Percentiles rank a stretch among this genome's conserved stretches.
phyloP scores from a whole-genome alignment of 176 grass and related monocot species.

The Cenchrus purpureus region DNA sequence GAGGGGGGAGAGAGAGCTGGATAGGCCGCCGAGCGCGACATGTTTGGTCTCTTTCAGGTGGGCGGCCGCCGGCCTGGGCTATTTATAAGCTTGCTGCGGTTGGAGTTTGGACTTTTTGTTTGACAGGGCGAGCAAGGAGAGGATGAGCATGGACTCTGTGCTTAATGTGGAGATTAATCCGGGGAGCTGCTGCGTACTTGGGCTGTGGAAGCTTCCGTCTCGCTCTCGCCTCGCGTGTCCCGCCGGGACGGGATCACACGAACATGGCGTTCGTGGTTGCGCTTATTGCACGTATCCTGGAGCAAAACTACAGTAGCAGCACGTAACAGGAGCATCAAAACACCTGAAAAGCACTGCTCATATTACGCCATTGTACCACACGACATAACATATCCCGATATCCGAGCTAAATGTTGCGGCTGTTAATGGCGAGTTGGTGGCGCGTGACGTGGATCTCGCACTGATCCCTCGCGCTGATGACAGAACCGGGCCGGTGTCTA shows the following conservation, averaged over 20 bases:
- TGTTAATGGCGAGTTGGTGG: conserved; percentile 22
- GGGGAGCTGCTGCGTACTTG: conserved; percentile 12
- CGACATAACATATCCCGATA: no score
- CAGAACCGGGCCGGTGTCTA: neutral
- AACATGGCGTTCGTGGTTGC: neutral
- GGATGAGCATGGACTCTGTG: no score
- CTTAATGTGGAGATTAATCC: neutral
- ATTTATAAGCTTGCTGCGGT: conserved; percentile 21
- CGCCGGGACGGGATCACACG: neutral
- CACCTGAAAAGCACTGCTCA: neutral
- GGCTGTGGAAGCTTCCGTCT: conserved; percentile 20
- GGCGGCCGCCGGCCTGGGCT: neutral
- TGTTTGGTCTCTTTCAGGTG: conserved; percentile 4
- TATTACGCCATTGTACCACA: neutral
- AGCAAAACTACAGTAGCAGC: neutral
- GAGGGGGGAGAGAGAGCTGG: conserved; percentile 9
- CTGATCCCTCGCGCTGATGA: conserved; percentile 18
- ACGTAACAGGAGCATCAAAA: neutral
- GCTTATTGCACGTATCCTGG: neutral
- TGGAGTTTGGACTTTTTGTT: neutral
- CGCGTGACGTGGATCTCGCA: conserved; percentile 4
- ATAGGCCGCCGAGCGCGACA: conserved; percentile 21
- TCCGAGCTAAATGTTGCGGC: neutral
- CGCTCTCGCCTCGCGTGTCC: neutral
- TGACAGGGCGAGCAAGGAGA: neutral